phyloP scores from a whole-genome alignment of 345 rosid genomes.

The Turnera subulata region DNA sequence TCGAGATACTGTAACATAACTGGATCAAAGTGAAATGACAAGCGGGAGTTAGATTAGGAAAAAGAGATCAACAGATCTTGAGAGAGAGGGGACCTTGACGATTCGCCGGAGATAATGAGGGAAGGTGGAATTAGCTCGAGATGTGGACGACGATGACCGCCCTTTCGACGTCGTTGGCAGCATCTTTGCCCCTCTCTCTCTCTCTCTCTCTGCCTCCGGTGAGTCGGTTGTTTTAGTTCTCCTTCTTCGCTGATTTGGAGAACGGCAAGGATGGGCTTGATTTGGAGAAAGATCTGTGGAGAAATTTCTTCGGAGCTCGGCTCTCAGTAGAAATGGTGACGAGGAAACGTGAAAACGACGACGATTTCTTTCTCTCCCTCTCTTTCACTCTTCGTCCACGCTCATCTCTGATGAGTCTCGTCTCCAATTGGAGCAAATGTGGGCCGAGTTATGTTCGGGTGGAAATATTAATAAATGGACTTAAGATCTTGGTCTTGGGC shows the following conservation, averaged over 20 bases:
- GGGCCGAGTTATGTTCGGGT: not conserved
- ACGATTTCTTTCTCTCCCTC: conserved; percentile 11
- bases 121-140: conserved; percentile 65
- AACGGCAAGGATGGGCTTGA: not conserved
- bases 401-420: not conserved
- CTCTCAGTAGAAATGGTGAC: conserved; percentile 11
- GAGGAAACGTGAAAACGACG: conserved; percentile 27
- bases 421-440: not conserved
- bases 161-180: conserved; percentile 75
- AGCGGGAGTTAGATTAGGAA: not conserved
- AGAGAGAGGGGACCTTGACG: conserved; percentile 62
- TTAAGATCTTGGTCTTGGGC: not conserved
- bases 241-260: conserved; percentile 6
- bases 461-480: not conserved
- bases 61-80: conserved; percentile 31
- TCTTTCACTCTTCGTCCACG: not conserved
- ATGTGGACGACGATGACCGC: conserved; percentile 70
- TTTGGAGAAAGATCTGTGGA: conserved; percentile 36
- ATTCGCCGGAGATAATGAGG: conserved; percentile 93
- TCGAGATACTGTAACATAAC: too few relatives aligned
- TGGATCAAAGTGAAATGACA: conserved; percentile 1
- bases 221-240: not conserved
- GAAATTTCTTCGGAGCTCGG: conserved; percentile 6
- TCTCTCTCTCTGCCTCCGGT: too few relatives aligned
- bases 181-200: conserved; percentile 36